A percentile compares a stretch with the other conserved stretches of the same genome.
phyloP scores from a whole-genome alignment of 495 filamentous ascomycete genomes.

The Annulohypoxylon maeteangense region DNA sequence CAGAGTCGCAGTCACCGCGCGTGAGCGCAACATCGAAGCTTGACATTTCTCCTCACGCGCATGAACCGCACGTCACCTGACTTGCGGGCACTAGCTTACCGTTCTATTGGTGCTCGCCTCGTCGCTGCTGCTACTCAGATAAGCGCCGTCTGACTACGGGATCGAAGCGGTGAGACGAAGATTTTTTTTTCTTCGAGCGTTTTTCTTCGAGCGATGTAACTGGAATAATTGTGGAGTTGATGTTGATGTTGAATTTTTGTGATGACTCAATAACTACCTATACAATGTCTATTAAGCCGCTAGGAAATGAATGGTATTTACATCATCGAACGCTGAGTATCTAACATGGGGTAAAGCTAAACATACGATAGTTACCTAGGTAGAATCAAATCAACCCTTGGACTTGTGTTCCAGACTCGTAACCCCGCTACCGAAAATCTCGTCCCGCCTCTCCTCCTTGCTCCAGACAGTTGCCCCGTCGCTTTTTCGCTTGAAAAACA shows the following conservation, averaged over 20 bases:
- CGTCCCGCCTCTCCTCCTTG: constrained; percentile 58
- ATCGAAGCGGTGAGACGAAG: constrained; percentile 17
- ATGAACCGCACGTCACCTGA: constrained; percentile 41
- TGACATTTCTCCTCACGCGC: constrained; percentile 17
- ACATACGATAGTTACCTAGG: neutral
- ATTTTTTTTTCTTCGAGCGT: neutral
- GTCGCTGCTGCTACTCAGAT: neutral
- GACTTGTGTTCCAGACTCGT: constrained; percentile 11
- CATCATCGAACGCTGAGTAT: constrained; percentile 4
- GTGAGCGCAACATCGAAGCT: constrained; percentile 19
- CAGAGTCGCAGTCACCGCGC: neutral
- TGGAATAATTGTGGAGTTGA: neutral
- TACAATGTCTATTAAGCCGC: neutral
- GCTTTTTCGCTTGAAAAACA: constrained; percentile 73
- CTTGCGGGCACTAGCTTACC: constrained; percentile 17
- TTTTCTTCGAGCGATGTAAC: neutral
- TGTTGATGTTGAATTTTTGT: no score
- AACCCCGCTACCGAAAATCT: constrained; percentile 56
- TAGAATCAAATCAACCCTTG: constrained; percentile 1
- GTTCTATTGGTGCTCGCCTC: neutral
- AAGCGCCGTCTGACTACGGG: neutral
- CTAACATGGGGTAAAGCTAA: neutral
- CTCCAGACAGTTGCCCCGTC: constrained; percentile 69
- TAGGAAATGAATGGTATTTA: neutral
- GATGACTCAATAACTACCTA: neutral